A percentile compares a stretch with the other conserved stretches of the same genome.
Conservation (phyloP, 768 basidiomycete species). For the Leccinum uliginosum region DNA sequence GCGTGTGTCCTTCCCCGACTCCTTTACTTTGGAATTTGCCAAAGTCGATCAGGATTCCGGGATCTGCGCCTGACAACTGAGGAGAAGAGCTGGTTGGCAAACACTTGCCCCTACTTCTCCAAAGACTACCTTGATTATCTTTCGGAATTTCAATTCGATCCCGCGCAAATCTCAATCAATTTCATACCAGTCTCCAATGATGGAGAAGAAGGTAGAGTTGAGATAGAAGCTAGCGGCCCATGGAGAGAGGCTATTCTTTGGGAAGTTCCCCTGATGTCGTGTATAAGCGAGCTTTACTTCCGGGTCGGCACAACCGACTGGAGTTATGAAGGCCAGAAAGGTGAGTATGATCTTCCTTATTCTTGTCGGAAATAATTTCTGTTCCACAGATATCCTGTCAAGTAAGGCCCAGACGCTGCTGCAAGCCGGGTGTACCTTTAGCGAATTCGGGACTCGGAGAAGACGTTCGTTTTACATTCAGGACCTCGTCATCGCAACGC, state of each 20-base stretch:
- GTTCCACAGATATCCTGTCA: conserved; percentile 59
- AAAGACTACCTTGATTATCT: conserved; percentile 76
- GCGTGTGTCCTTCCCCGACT: conserved; percentile 37
- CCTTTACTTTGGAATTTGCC: conserved; percentile 23
- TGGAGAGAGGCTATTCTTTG: conserved; percentile 89
- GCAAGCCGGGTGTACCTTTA: conserved; percentile 62
- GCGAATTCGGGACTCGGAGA: conserved; percentile 85
- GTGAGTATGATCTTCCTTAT: conserved; percentile 34
- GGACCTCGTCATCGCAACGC: conserved; percentile 65
- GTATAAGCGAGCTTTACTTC: conserved; percentile 89
- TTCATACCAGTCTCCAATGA: conserved; percentile 59
- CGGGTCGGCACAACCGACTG: conserved; percentile 71
- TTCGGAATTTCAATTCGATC: conserved; percentile 61
- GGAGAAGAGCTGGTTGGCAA: conserved; percentile 66
- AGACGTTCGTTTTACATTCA: conserved; percentile 72
- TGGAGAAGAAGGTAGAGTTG: conserved; percentile 52
- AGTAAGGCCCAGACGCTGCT: conserved; percentile 65
- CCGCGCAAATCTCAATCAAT: conserved; percentile 52
- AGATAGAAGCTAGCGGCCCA: conserved; percentile 67
- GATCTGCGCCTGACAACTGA: conserved; percentile 51
- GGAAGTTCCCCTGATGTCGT: conserved; percentile 95
- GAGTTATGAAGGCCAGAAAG: conserved; percentile 78
- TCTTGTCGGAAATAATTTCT: background rate
- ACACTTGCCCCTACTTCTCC: conserved; percentile 71
- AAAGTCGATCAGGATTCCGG: conserved; percentile 54